Conservation (phyloP, 163 green algal species). For the Scenedesmus sp. region DNA sequence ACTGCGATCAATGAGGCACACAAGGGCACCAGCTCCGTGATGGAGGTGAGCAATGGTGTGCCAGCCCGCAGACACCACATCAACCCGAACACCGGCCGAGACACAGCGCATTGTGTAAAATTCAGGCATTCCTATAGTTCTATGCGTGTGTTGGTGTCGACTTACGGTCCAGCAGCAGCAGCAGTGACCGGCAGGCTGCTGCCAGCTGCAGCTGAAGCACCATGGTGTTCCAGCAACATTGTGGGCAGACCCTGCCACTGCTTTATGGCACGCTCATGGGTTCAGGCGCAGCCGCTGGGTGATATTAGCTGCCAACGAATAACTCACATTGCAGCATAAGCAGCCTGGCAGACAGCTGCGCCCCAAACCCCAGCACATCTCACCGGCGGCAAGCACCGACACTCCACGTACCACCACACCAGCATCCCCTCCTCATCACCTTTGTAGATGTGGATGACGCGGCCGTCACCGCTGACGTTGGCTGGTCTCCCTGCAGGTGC, state of each 20-base stretch:
- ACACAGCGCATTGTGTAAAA: background rate
- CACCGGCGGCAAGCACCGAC: no score
- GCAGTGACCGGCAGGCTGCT: background rate
- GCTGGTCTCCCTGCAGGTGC: conserved; percentile 77
- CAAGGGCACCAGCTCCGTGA: conserved; percentile 56
- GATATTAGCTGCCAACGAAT: no score
- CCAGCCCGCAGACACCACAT: background rate
- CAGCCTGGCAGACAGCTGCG: background rate
- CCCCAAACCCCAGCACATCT: no score
- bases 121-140: background rate
- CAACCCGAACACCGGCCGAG: background rate
- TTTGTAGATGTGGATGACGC: no score
- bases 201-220: background rate
- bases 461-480: no score
- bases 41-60: conserved; percentile 61
- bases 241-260: background rate
- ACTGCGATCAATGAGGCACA: conserved; percentile 62
- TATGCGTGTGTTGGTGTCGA: background rate
- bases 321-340: background rate
- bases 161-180: background rate
- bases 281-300: no score
- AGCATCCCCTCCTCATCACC: no score
- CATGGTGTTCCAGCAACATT: background rate
- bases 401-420: no score
- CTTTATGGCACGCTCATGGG: background rate